Base-by-base conservation (phyloP, 306 rosid species). In the Cicer yamashitae region DNA sequence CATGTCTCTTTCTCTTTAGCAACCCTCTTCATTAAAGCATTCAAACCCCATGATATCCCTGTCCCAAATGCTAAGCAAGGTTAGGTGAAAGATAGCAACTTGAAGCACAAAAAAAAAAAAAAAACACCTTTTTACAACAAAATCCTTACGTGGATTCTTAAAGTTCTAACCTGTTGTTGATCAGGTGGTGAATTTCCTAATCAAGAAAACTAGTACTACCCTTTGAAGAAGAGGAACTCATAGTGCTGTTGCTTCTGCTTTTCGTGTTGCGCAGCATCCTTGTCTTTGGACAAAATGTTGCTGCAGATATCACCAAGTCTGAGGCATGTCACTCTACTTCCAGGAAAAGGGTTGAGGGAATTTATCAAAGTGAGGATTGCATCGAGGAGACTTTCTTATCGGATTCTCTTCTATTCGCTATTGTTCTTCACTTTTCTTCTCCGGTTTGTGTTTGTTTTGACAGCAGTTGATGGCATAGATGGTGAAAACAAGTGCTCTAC, bases 251-350 rank as follows among this genome's bases (percentile, higher is more conserved):
- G 12, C 51, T 71, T 51, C 43, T 52, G 2, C 34, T 51, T 38
- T 41, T 74, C 40, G 17, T 66, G 62, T 34, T 74, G 76, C 15
- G 7, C 17, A 60, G 70, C 12, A 4, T 30, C 45, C 4, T 50
- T 4, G 14, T 73, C 22, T 83, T 75, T 74, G 80, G 59, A 77
- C 22, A 81, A 85, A 78, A 94, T 92, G 99, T 88, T 86, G 91
- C 92, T 94, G 59, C 97, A 90, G 34, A 86, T 94, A 81, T 94
- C 97, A 37, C 97, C 97, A 15, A 92, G 96, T 82, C 82, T 94
- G 84, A 87, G 96, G 88, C 96, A 92, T 77, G 90, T 92, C 6
- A 91, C 96, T 2, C 89, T 94, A 17, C 79, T 94, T 75, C 97
- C 88, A 34, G 96, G 96, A 30, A 92, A 94, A 82, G 99, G 91